Conservation (phyloP, 768 basidiomycete species). For the Multifurca ochricompacta region DNA sequence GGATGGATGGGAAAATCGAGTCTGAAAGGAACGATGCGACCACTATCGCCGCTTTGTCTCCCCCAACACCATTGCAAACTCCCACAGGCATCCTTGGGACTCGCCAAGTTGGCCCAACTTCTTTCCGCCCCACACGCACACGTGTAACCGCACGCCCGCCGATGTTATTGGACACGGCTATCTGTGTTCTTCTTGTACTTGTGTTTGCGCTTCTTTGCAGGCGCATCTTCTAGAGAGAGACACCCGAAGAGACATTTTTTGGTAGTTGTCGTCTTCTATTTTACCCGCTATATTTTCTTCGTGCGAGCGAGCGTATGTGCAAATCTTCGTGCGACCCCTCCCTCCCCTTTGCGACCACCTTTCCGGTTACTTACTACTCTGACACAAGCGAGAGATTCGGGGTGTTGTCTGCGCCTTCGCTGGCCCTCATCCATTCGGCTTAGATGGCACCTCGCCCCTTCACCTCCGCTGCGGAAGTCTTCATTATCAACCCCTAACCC, state of each 20-base stretch:
- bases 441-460: no score
- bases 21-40: not conserved
- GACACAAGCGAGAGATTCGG: no score
- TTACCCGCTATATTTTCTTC: constrained; percentile 4
- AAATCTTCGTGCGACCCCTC: no score
- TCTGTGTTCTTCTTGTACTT: constrained; percentile 62
- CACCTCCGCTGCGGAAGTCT: no score
- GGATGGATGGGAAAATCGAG: not conserved
- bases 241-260: not conserved
- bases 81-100: not conserved
- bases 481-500: no score
- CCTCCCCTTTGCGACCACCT: no score
- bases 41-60: not conserved
- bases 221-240: constrained; percentile 35
- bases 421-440: no score
- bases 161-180: constrained; percentile 62
- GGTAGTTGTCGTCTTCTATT: not conserved
- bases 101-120: not conserved
- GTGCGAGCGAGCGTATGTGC: no score
- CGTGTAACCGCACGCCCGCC: constrained; percentile 36
- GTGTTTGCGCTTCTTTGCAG: constrained; percentile 62
- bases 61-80: not conserved
- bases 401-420: no score
- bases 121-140: not conserved
- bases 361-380: no score